Base-by-base conservation (phyloP, 345 rosid species). In the Litchi chinensis region DNA sequence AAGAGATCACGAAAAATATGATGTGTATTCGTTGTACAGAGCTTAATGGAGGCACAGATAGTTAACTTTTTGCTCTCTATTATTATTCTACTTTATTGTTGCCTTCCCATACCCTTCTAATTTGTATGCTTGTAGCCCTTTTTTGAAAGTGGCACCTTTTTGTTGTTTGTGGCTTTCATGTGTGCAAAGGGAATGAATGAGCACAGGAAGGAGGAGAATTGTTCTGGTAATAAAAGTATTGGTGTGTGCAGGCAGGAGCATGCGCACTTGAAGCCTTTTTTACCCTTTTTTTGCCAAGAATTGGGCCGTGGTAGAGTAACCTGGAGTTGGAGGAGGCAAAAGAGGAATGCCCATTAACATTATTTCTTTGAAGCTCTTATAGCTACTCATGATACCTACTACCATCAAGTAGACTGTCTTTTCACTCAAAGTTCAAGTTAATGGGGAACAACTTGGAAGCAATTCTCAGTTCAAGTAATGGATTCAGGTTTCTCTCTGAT, bases 91-190 rank as follows among this genome's bases (percentile, higher is more conserved):
- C 24, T 21, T 59, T 76, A 71, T 69, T 26, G 3, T 5, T 15
- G n/a, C 66, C 28, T 62, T 16, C 22, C 77, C 71, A 63, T 63
- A 21, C 76, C 74, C 68, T 71, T 68, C 5, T 21, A n/a, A 68
- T 37, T 7, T 28, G 67, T 70, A 81, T 87, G 13, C 71, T 46
- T 83, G 62, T 5, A 2, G 10, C 13, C 28, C 13, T 66, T 59
- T 54, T 79, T 78, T 32, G 71, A 16, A 76, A 12, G 56, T 18
- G 64, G 71, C 5, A 5, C 10, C 77, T 57, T 77, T 68, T 77
- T 43, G 65, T 65, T 73, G 40, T 74, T 63, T 67, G 68, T 81
- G 86, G 82, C 21, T n/a, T 73, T 57, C 82, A 81, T 76, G 85
- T 67, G 77, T 66, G 65, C 19, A 54, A 54, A 60, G 73, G 13